A percentile compares a stretch with the other conserved stretches of the same genome.
These are phyloP conservation scores for Pseudogymnoascus sp. DNA, from an alignment of 2,329 filamentous ascomycete genomes.

Conservation along the genomic window DNA sequence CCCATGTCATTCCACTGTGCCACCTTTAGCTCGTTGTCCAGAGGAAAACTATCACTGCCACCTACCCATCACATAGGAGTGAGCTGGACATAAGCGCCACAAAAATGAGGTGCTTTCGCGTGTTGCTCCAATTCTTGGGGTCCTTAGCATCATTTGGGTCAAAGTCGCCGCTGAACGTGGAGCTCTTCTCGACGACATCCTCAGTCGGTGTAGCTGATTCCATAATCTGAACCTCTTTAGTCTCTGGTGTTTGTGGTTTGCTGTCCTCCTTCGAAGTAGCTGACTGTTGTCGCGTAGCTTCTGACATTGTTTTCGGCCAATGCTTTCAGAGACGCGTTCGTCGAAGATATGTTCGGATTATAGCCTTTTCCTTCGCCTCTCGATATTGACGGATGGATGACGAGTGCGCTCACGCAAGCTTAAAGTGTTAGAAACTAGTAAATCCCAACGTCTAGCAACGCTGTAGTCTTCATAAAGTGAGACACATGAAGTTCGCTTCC, in stretches of 20 bases:
- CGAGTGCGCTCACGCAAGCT: neutral
- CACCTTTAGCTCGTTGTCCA: neutral
- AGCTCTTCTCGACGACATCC: neutral
- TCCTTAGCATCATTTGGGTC: neutral
- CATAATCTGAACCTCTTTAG: neutral
- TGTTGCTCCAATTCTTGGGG: neutral
- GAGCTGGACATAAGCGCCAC: neutral
- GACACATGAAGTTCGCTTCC: neutral
- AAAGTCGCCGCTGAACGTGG: neutral
- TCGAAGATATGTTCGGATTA: neutral
- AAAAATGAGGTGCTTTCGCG: neutral
- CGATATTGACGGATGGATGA: neutral
- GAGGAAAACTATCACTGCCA: neutral
- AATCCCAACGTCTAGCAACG: neutral
- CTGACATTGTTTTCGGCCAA: neutral
- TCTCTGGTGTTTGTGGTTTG: neutral
- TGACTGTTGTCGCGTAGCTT: neutral
- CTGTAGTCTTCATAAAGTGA: neutral
- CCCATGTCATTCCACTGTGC: slow-evolving; percentile 32
- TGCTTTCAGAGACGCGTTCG: neutral
- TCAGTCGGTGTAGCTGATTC: neutral
- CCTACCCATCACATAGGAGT: neutral
- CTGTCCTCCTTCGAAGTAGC: neutral
- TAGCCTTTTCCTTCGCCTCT: neutral
- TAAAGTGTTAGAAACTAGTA: neutral